Base-by-base conservation (phyloP, 208 protist genomes). In the Tritrichomonas musculus region DNA sequence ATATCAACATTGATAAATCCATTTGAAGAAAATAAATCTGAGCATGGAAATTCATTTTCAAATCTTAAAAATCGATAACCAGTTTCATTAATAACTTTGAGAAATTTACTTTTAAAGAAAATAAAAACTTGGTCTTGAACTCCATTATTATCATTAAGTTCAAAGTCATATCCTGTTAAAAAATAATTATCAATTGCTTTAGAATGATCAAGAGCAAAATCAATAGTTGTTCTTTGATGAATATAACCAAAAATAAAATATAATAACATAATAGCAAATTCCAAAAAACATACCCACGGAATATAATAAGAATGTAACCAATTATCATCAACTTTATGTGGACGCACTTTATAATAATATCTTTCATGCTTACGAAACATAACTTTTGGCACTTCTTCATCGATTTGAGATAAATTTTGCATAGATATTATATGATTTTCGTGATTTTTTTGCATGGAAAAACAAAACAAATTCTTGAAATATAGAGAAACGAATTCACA, bases 111-210 rank as follows among this genome's bases (percentile, higher is more conserved):
- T 57, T 57, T 53, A 39, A 53, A 60, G 27, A n/a, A 33, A 50
- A 88, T 88, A 1, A 11, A 11, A 33, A 44, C 77, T 39, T 44
- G 9, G 11, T 49, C 44, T 44, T 49, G 27, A 57, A 53, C 57
- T 33, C 13, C n/a, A 27, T 20, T 39, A 53, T 88, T 47, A 20
- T 44, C 25, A 36, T 44, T 14, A 25, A 33, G 27, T 47, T 47
- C 39, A 39, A 88, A 88, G 11, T 57, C 77, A 88, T 39, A 88
- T 39, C 30, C 77, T 57, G 41, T 57, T 44, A 88, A 33, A 47
- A 88, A 88, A 57, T 88, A 88, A 57, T 57, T 17, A 57, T 88
- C 77, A 57, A 88, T 27, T 30, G n/a, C 39, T 57, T 88, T 88
- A 39, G 47, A n/a, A 88, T 57, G 57, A 60, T 49, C 77, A 57